phyloP scores from a whole-genome alignment of 768 basidiomycete species.

The Rhodotorula graminis region DNA sequence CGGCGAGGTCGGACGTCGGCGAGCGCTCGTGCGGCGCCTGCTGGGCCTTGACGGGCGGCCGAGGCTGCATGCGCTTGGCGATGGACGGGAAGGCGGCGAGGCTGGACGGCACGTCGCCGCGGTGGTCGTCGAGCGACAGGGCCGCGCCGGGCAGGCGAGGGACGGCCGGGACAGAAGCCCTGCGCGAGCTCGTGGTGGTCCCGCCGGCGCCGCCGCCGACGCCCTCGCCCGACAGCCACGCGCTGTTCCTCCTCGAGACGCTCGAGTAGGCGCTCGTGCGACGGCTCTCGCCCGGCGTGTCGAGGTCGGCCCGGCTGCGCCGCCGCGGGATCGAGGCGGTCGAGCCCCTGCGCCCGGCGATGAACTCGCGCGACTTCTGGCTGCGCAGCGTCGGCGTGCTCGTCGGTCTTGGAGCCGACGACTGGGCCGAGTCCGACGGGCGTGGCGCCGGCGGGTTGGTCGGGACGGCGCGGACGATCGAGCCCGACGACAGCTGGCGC shows the following conservation, averaged over 20 bases:
- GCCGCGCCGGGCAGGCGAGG: too few relatives aligned
- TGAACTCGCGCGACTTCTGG: conserved; percentile 21
- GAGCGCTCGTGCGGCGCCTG: not conserved
- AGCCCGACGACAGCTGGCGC: not conserved
- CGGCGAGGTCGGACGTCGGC: conserved; percentile 19
- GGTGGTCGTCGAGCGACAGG: too few relatives aligned
- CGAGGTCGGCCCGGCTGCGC: conserved; percentile 11
- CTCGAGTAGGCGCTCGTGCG: conserved; percentile 12
- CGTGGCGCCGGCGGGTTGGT: conserved; percentile 15
- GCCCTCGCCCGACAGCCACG: not conserved
- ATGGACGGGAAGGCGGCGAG: not conserved
- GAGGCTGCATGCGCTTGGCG: conserved; percentile 8
- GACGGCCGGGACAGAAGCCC: not conserved
- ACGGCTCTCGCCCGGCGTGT: not conserved
- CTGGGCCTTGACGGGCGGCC: not conserved
- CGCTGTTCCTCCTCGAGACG: not conserved
- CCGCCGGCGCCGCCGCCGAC: too few relatives aligned
- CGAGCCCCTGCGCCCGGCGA: conserved; percentile 5
- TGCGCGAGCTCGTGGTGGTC: not conserved
- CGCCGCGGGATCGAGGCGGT: not conserved
- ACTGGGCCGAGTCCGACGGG: conserved; percentile 4
- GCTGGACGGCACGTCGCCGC: not conserved
- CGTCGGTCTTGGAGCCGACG: not conserved
- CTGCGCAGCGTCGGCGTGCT: not conserved
- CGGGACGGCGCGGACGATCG: conserved; percentile 17